These are phyloP conservation scores for Pichia sp. DNA, from an alignment of 1,139 yeast species.

Conservation along the genomic window DNA sequence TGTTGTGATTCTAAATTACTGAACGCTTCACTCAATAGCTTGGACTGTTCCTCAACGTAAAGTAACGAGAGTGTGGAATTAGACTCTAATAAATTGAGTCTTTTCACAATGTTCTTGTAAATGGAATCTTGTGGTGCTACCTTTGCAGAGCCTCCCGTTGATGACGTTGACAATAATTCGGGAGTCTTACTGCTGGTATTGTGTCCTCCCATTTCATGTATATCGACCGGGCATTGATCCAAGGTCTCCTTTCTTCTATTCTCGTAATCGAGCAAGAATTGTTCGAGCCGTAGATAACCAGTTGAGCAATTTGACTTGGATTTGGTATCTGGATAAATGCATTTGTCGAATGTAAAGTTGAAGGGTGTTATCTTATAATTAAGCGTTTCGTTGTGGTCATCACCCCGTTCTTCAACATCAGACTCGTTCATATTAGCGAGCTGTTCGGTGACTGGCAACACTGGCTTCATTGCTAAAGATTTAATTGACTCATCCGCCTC, in stretches of 20 bases:
- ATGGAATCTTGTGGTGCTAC: conserved; percentile 72
- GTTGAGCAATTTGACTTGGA: conserved; percentile 3
- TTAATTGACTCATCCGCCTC: neutral
- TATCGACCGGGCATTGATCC: conserved; percentile 29
- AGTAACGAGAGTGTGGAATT: conserved; percentile 74
- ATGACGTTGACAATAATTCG: neutral
- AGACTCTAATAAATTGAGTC: conserved; percentile 65
- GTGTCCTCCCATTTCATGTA: conserved; percentile 13
- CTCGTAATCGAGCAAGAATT: conserved; percentile 39
- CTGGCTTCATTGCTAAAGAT: too few species aligned
- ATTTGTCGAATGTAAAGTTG: neutral
- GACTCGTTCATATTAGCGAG: neutral
- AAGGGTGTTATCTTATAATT: conserved; percentile 5
- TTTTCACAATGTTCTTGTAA: conserved; percentile 77
- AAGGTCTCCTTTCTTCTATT: conserved; percentile 19
- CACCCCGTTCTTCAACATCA: neutral
- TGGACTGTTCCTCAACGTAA: conserved; percentile 84
- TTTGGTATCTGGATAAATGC: conserved; percentile 1
- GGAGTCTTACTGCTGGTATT: too few species aligned
- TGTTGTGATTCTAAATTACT: conserved; percentile 61
- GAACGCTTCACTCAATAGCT: conserved; percentile 64
- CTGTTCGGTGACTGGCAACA: neutral
- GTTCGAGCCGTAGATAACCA: conserved; percentile 26
- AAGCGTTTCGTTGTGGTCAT: conserved; percentile 1
- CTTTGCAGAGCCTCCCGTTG: conserved; percentile 21